Conservation (phyloP, 169 alveolate genomes). For the Plasmodium knowlesi region DNA sequence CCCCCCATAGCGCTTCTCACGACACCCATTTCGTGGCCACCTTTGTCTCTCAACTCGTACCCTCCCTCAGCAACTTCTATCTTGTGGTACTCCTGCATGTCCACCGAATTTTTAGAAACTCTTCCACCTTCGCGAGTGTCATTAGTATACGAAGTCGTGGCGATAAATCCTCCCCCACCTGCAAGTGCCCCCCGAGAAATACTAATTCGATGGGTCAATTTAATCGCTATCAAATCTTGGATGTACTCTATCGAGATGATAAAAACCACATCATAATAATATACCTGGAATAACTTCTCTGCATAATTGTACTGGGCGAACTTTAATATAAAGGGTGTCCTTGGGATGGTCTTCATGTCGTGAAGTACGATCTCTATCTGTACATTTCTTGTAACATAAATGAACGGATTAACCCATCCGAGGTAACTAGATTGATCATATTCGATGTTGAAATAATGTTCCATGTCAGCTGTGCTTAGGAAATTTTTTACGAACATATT, state of each 20-base stretch:
- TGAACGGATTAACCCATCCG: conserved; percentile 90
- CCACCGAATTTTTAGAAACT: not conserved
- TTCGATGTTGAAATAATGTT: conserved; percentile 77
- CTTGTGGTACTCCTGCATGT: conserved; percentile 10
- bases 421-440: conserved; percentile 83
- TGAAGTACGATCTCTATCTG: conserved; percentile 85
- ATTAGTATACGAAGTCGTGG: not conserved
- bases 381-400: conserved; percentile 82
- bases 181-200: not conserved
- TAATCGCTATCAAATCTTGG: conserved; percentile 60
- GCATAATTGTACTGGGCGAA: conserved; percentile 75
- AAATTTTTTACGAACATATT: conserved; percentile 45
- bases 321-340: conserved; percentile 84
- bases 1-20: not conserved
- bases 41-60: not conserved
- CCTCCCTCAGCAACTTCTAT: not conserved
- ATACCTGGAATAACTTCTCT: conserved; percentile 41
- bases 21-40: not conserved
- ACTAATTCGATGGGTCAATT: conserved; percentile 25
- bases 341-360: conserved; percentile 86
- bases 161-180: not conserved
- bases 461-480: conserved; percentile 47
- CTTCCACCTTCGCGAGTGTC: not conserved
- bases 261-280: conserved; percentile 32
- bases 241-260: conserved; percentile 58